Evolutionary conservation across 2,329 filamentous ascomycete genomes (phyloP), one percentile per base, ranked within the genome.

Genomic region (Ciborinia camelliae): DNA sequence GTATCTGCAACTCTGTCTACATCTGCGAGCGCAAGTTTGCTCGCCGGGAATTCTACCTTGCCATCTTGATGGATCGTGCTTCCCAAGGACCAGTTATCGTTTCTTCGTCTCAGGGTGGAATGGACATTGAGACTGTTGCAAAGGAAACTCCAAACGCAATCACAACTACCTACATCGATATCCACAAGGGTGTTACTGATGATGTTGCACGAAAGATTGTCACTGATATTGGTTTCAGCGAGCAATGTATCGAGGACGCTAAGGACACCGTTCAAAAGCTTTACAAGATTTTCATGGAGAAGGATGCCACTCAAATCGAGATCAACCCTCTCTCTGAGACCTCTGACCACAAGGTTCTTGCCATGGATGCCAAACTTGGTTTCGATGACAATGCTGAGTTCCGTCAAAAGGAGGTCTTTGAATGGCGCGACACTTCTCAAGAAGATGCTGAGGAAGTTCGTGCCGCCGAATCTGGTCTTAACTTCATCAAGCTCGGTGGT

Each of bases 21-120:
- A 98, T 99, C 78, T 96, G 94, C 82, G 95, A 99, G 86, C 93
- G 95, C 86, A 99, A 99, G 85, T 99, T 97, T 77, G 95, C 95
- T 74, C 92, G 95, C 73, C 90, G 95, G 77, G 95, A 99, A 81
- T 99, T 99, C 84, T 99, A 99, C 84, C 89, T 99, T 66, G 95
- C 95, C 75, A 90, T 99, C 75, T 89, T 99, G 74, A 98, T 99
- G 95, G 95, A 99, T 84, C 92, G 95, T 76, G 87, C 84, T 72
- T 89, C 90, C 60, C 95, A 98, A 82, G 84, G 86, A 70, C 95
- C 95, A 73, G 92, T 98, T 77, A 97, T 99, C 73, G 93, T 99
- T 68, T 94, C 95, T 72, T 98, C 94, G 68, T 97, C 93, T 66
- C 95, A 99, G 81, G 95, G 95, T 79, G 95, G 95, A 78, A 97